Base-by-base conservation (phyloP, 768 basidiomycete species). In the Hygrocybe coccinea region DNA sequence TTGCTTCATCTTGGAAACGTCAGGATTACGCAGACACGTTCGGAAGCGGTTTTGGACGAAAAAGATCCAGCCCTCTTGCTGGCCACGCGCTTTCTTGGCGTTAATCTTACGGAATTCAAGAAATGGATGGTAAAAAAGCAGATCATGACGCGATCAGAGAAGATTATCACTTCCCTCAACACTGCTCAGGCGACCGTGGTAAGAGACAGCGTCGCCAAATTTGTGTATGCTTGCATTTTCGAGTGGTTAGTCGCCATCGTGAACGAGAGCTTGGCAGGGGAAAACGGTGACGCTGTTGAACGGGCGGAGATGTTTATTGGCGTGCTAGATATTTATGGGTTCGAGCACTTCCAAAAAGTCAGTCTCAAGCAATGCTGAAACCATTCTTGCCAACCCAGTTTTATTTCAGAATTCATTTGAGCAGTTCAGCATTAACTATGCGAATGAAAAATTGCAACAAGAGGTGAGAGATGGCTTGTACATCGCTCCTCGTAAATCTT, bases 341-440 rank as follows among this genome's bases (percentile, higher is more conserved):
- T 95, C 62, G 94, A 97, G 69, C 94, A 95, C 68, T 97, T 95
- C 76, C 90, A 95, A 71, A 95, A 95, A 84, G 89, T 86, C 52
- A 39, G 65, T 25, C 36, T n/a, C 15, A 43, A 17, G 9, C 8
- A 14, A 19, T 7, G 33, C 48, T 2, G 22, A 21, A 47, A 29
- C 29, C 22, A 14, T 35, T 36, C 56, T 15, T 21, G n/a, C 35
- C 35, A 43, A 22, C 29, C 46, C 57, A 45, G 58, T 37, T 54
- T 47, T 24, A 1, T 15, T 52, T 50, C 60, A 89, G 87, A 89
- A 91, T 63, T 89, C 87, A 2, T 90, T 95, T 63, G 93, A 99
- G 72, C 97, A 99, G 74, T 99, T 99, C 74, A 97, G 95, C 71
- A 99, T 99, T 76, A 99, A 99, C 68, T 99, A 98, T 68, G 97